A percentile compares a stretch with the other conserved stretches of the same genome.
Conservation (phyloP, 1,284 basidiomycete genomes). For the Apiotrichum siamense region DNA sequence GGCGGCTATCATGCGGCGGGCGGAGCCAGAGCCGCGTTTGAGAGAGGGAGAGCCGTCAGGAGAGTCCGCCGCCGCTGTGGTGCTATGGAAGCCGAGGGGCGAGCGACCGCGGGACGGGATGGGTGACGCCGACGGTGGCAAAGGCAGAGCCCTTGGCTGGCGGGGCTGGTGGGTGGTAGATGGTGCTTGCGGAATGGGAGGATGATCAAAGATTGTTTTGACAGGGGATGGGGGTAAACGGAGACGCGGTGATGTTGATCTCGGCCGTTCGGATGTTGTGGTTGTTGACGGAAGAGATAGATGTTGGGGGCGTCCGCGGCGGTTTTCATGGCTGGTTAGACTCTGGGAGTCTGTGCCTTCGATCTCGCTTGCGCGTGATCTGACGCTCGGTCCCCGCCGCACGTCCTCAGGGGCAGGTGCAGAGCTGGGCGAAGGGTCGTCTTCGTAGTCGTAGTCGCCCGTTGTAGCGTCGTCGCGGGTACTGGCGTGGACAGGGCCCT, state of each 20-base stretch:
- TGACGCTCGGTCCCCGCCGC: background rate
- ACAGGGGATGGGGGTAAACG: slow-evolving; percentile 1
- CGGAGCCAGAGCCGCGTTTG: background rate
- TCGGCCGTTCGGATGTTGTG: background rate
- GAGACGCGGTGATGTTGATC: slow-evolving; percentile 4
- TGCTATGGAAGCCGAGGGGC: background rate
- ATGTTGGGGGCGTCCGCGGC: background rate
- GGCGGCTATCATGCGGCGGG: background rate
- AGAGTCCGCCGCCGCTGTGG: background rate
- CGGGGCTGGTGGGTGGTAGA: background rate
- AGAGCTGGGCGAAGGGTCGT: background rate
- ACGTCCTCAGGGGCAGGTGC: slow-evolving; percentile 1
- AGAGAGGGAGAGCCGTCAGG: background rate
- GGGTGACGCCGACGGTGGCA: background rate
- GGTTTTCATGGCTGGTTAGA: background rate
- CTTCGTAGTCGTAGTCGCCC: background rate
- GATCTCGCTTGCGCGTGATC: slow-evolving; percentile 2
- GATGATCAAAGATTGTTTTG: background rate
- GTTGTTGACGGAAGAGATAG: slow-evolving; percentile 1
- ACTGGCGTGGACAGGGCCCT: background rate
- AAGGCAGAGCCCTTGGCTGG: background rate
- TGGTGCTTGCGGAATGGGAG: slow-evolving; percentile 4
- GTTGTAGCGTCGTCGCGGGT: background rate
- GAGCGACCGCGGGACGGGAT: background rate
- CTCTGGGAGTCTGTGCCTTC: background rate